Percentiles rank a stretch among this genome's conserved stretches.
Conservation (phyloP, 768 basidiomycete species). For the Podaxis carcinomalis region DNA sequence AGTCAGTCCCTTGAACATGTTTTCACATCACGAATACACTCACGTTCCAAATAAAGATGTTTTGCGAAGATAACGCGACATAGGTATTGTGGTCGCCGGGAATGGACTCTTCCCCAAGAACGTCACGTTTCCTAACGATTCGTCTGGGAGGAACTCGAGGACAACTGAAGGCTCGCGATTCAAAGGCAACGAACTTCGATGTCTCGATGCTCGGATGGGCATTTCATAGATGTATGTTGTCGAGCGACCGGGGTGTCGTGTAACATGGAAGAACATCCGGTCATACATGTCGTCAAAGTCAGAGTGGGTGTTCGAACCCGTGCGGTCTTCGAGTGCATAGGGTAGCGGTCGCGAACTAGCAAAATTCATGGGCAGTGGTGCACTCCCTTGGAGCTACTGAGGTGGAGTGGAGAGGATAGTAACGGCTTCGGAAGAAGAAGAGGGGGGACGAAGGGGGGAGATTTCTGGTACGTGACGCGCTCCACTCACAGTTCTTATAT, state of each 20-base stretch:
- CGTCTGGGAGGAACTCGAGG: conserved; percentile 56
- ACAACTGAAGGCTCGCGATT: conserved; percentile 49
- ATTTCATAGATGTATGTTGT: conserved; percentile 62
- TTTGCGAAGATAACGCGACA: conserved; percentile 62
- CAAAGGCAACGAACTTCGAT: conserved; percentile 50
- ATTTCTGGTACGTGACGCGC: not conserved
- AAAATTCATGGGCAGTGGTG: not conserved
- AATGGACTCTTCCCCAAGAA: conserved; percentile 38
- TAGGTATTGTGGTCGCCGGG: conserved; percentile 41
- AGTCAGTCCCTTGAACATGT: not conserved
- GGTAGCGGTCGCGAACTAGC: not conserved
- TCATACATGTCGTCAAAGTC: conserved; percentile 82
- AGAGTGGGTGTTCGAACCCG: conserved; percentile 45
- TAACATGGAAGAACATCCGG: conserved; percentile 63
- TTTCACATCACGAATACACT: conserved; percentile 20
- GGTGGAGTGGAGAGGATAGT: not conserved
- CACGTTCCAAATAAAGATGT: conserved; percentile 65
- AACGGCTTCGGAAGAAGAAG: not conserved
- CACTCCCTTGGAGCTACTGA: not conserved
- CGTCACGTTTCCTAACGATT: conserved; percentile 55
- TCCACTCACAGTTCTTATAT: conserved; percentile 1
- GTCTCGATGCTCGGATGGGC: conserved; percentile 58
- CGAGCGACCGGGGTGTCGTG: conserved; percentile 39
- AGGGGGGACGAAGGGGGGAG: not conserved
- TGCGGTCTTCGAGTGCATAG: conserved; percentile 50